Evolutionary conservation across 176 grass and related monocot genomes (phyloP), one percentile per base, ranked within the genome.

Genomic region (Thinopyrum elongatum): DNA sequence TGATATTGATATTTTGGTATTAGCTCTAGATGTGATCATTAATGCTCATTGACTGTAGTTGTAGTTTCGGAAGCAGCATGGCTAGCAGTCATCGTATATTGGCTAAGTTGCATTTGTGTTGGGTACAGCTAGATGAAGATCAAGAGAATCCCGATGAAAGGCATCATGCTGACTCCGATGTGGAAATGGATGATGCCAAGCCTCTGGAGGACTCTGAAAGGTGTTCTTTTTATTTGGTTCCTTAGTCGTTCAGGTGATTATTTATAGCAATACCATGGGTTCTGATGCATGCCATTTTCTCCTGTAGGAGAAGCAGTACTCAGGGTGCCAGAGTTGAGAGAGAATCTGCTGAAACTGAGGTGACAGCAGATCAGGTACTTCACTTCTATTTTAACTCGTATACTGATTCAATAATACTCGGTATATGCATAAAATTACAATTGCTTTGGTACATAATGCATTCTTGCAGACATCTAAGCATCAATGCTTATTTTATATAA

Each of bases 71-170:
- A 67, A 88, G 30, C 27, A 76, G 8, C 8, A 81, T 77, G 62
- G 13, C 13, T 71, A 65, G 26, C 57, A 64, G 17, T 85, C 33
- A 85, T 66, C 10, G 26, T 70, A 78, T 87, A 79, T 49, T 90
- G 26, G 16, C 66, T 82, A 68, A 80, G 81, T 86, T 49, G 10
- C 41, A 44, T 83, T 65, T 55, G 38, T 67, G 15, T 77, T 78
- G 53, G 25, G 27, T 93, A 53, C 85, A 99, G 97, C 82, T 88
- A 67, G 90, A 99, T 91, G 97, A 99, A 87, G 97, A 97, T 87
- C 85, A 87, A 86, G 94, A 93, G 80, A 82, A 99, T 84, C 86
- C 90, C 27, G 89, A 99, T 83, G 92, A 90, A 85, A 92, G 90
- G 46, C 82, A 76, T 9, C 86, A 94, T 83, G 88, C 42, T 80